phyloP scores from a whole-genome alignment of 768 basidiomycete genomes.

The Mycena pura region DNA sequence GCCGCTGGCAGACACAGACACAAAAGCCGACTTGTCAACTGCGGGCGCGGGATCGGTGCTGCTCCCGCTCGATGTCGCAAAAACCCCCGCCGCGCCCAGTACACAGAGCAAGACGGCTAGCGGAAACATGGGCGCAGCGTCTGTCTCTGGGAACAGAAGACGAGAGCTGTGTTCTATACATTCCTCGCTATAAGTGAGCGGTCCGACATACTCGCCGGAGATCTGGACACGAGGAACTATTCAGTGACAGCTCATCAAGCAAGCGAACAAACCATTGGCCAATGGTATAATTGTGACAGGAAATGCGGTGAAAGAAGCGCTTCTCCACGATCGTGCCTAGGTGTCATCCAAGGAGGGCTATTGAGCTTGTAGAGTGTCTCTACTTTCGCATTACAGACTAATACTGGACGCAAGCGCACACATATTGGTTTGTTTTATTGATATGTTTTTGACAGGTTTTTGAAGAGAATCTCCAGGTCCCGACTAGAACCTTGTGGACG shows the following conservation, averaged over 20 bases:
- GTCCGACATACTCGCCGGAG: no score
- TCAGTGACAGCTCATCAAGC: slow-evolving; percentile 11
- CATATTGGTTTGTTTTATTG: no score
- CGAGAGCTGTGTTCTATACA: slow-evolving; percentile 3
- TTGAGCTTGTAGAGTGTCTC: no score
- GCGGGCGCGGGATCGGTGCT: slow-evolving; percentile 1
- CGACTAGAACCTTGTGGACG: no score
- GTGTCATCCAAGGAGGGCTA: no score
- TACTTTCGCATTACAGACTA: no score
- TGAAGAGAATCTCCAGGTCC: background rate
- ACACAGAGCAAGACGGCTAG: slow-evolving; percentile 14
- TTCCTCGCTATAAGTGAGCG: slow-evolving; percentile 14
- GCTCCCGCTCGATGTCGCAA: slow-evolving; percentile 9
- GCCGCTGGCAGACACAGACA: slow-evolving; percentile 56
- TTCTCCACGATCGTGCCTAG: slow-evolving; percentile 12
- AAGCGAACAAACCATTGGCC: background rate
- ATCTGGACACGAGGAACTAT: background rate
- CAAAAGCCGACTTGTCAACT: slow-evolving; percentile 45
- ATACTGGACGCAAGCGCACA: no score
- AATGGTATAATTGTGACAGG: background rate
- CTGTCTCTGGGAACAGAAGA: slow-evolving; percentile 17
- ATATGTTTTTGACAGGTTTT: no score
- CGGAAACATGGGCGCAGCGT: slow-evolving; percentile 17
- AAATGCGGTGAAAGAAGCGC: slow-evolving; percentile 7
- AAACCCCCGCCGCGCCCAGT: slow-evolving; percentile 4